A percentile compares a stretch with the other conserved stretches of the same genome.
Conservation (phyloP, 169 alveolate genomes). For the Pseudocohnilembus persalinus region DNA sequence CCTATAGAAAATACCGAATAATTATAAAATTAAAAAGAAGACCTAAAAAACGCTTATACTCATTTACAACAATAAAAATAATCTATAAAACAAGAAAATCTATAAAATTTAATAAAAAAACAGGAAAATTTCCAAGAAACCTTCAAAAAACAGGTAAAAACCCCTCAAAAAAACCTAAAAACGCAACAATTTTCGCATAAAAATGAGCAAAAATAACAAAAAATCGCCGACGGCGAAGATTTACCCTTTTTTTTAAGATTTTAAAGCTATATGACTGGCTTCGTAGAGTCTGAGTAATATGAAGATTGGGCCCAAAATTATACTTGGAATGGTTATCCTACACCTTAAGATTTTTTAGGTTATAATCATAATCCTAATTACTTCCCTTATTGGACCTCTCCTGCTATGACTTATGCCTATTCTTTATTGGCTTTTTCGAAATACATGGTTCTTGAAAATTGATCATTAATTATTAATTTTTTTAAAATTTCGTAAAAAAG, state of each 20-base stretch:
- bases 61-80: too few relatives aligned
- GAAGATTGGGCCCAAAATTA: background rate
- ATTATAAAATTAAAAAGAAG: too few relatives aligned
- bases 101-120: too few relatives aligned
- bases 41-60: too few relatives aligned
- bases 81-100: too few relatives aligned
- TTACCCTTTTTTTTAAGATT: background rate
- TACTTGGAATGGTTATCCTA: background rate
- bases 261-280: background rate
- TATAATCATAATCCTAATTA: background rate
- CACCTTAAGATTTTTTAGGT: slow-evolving; percentile 1
- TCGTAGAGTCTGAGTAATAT: background rate
- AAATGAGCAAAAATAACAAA: background rate
- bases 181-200: background rate
- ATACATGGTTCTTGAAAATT: too few relatives aligned
- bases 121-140: too few relatives aligned
- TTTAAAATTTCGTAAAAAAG: too few relatives aligned
- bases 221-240: background rate
- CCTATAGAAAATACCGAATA: too few relatives aligned
- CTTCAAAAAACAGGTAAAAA: too few relatives aligned
- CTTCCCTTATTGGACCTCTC: slow-evolving; percentile 19
- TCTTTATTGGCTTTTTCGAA: slow-evolving; percentile 1
- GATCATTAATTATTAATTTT: too few relatives aligned
- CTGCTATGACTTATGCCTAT: background rate
- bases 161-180: background rate